These are phyloP conservation scores for Claviceps capensis DNA, from an alignment of 2,329 filamentous ascomycete genomes.

Conservation along the genomic window DNA sequence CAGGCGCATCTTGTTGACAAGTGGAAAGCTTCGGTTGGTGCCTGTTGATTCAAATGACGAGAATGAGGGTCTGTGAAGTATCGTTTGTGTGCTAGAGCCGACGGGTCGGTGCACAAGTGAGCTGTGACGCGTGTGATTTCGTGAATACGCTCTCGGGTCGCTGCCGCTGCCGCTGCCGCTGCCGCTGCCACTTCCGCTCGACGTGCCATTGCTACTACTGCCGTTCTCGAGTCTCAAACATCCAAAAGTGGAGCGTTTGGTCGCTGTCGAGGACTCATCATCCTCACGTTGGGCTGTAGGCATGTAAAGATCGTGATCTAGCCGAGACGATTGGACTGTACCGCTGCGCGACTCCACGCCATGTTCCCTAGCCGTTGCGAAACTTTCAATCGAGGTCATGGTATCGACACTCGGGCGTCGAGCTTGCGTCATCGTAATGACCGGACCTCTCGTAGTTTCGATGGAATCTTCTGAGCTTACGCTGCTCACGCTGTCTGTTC, in stretches of 20 bases:
- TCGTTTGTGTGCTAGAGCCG: slow-evolving; percentile 24
- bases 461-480: slow-evolving; percentile 46
- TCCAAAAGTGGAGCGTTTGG: slow-evolving; percentile 14
- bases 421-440: slow-evolving; percentile 10
- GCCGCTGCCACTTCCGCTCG: slow-evolving; percentile 9
- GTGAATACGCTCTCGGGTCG: slow-evolving; percentile 11
- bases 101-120: slow-evolving; percentile 30
- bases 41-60: slow-evolving; percentile 44
- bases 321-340: slow-evolving; percentile 8
- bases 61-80: slow-evolving; percentile 38
- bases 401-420: slow-evolving; percentile 35
- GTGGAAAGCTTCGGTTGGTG: slow-evolving; percentile 48
- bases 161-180: slow-evolving; percentile 9
- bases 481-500: slow-evolving; percentile 33
- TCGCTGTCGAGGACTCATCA: slow-evolving; percentile 4
- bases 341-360: slow-evolving; percentile 24
- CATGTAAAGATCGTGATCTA: slow-evolving; percentile 11
- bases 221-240: not conserved
- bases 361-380: slow-evolving; percentile 42
- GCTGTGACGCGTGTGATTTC: slow-evolving; percentile 13
- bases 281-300: slow-evolving; percentile 10
- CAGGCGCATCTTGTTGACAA: slow-evolving; percentile 38
- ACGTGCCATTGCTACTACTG: slow-evolving; percentile 3
- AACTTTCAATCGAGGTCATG: slow-evolving; percentile 37
- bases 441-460: slow-evolving; percentile 42